These are phyloP conservation scores for Boletus speciosus DNA, from an alignment of 768 basidiomycete species.

Conservation along the genomic window DNA sequence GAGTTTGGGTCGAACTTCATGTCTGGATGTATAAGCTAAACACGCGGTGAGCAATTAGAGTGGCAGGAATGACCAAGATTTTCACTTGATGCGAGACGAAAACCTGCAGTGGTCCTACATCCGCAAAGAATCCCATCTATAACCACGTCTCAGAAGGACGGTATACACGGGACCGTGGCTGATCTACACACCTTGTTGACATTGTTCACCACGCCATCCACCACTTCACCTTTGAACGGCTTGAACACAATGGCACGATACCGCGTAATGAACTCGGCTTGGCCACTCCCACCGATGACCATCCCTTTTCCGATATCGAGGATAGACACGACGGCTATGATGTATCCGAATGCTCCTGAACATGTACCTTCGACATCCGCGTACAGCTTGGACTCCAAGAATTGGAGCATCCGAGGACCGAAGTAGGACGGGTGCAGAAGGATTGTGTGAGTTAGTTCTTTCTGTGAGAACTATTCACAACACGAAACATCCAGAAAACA, in stretches of 20 bases:
- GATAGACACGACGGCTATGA: constrained; percentile 88
- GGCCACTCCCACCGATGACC: constrained; percentile 86
- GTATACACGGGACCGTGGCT: neutral
- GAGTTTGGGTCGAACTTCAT: constrained; percentile 94
- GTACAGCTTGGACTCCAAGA: constrained; percentile 90
- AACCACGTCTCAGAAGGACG: neutral
- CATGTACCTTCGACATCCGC: constrained; percentile 97
- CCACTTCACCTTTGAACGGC: constrained; percentile 99
- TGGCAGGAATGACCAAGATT: constrained; percentile 20
- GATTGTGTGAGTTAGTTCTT: constrained; percentile 96
- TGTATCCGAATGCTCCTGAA: constrained; percentile 91
- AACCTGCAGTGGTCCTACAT: constrained; percentile 89
- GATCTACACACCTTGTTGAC: constrained; percentile 78
- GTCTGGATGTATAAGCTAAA: constrained; percentile 90
- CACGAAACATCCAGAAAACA: neutral
- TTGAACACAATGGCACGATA: constrained; percentile 99
- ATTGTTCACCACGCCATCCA: constrained; percentile 93
- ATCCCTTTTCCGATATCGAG: constrained; percentile 90
- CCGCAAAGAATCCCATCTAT: constrained; percentile 98
- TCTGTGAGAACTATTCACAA: constrained; percentile 44
- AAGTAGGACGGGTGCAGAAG: constrained; percentile 98
- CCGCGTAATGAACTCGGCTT: constrained; percentile 92
- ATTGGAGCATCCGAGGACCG: constrained; percentile 91
- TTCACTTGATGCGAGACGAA: constrained; percentile 93
- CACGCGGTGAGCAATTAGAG: constrained; percentile 4